phyloP scores from a whole-genome alignment of 148 eudicot genomes.

The Rhododendron kiyosumense region DNA sequence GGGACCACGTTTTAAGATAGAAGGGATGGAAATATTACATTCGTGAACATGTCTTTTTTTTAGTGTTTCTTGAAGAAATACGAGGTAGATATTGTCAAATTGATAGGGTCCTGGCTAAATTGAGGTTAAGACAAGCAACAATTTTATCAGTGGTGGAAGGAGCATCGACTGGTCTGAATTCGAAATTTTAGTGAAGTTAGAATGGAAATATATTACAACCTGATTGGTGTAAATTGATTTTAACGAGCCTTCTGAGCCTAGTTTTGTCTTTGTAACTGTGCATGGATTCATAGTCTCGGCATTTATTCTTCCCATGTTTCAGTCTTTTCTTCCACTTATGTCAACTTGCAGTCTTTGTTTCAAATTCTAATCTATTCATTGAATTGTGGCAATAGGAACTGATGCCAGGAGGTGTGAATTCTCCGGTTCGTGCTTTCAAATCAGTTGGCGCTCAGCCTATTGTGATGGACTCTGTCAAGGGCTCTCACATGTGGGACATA shows the following conservation, averaged over 20 bases:
- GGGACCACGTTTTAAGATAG: no score
- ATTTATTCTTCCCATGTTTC: not conserved
- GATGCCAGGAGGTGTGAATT: conserved; percentile 95
- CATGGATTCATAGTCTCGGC: not conserved
- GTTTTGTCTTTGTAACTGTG: not conserved
- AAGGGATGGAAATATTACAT: no score
- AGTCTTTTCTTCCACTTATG: not conserved
- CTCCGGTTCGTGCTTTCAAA: conserved; percentile 92
- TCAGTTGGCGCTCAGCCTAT: conserved; percentile 95
- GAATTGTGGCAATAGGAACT: conserved; percentile 46
- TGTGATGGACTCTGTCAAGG: conserved; percentile 75
- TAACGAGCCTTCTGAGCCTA: not conserved
- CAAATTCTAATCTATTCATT: not conserved
- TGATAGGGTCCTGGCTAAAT: not conserved
- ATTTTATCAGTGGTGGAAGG: not conserved
- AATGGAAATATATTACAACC: not conserved
- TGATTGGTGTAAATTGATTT: no score
- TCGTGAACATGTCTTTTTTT: no score
- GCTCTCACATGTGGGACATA: conserved; percentile 82
- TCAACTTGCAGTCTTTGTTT: not conserved
- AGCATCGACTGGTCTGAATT: not conserved
- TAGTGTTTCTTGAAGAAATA: no score
- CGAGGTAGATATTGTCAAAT: no score
- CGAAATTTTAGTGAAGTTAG: not conserved
- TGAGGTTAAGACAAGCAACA: not conserved